Evolutionary conservation across 371 early-diverging fungal species (phyloP), one percentile per base, ranked within the genome.

Genomic region (Zancudomyces culisetae): DNA sequence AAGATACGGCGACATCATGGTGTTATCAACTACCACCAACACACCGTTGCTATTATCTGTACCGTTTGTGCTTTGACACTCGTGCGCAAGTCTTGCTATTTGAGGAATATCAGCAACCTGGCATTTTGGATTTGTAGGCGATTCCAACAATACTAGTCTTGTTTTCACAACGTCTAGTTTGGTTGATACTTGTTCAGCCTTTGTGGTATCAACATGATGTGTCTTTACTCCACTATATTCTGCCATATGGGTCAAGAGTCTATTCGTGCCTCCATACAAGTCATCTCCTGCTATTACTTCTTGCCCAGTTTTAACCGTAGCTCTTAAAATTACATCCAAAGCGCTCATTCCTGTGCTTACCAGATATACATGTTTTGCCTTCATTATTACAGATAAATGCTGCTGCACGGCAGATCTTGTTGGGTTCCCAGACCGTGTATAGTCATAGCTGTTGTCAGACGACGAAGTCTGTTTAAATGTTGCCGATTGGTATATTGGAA

Each of bases 211-310:
- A 40, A 90, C 85, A 73, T 94, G 90, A 43, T 77, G 73, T 19
- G 78, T 75, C 51, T 81, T 78, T 43, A 83, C 72, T 21, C 78
- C 81, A 54, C 69, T 59, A 57, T 69, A 66, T 42, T 68, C 66
- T 27, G 90, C 86, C 26, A 95, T 85, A 69, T 89, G 90, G 50
- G 87, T 87, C 60, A 96, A 83, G 71, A 87, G 84, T 45, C 95
- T 81, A 74, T 88, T 87, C 53, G 94, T 93, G 28, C 97, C 96
- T 60, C 97, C 96, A 64, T 96, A 95, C 23, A 91, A 83, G 63
- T 95, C 93, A 68, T 90, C 90, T 54, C 89, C 91, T 10, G 80
- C 78, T 55, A 94, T 76, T 30, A 95, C 66, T 61, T 94, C 90
- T 40, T 81, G 73, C 18, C 92, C 91, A 24, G 66, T 54, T 50